Base-by-base conservation (phyloP, 192 early-diverging fungal species). In the Dispira simplex region DNA sequence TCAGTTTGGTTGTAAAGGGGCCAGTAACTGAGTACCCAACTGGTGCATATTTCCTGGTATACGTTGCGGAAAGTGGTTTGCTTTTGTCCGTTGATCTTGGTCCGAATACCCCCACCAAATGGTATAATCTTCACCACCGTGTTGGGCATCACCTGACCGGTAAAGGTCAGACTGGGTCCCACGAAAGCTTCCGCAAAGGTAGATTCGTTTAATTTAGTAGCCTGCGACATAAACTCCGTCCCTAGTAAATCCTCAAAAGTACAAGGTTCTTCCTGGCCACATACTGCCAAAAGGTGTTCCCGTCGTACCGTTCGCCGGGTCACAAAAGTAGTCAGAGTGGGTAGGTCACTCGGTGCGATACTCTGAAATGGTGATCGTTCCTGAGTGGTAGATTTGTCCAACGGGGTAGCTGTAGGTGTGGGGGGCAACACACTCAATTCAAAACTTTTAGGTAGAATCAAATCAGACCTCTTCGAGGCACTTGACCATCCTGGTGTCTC, bases 101-200 rank as follows among this genome's bases (percentile, higher is more conserved):
- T 32, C 11, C 72, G 53, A 64, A 71, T 71, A 23, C 75, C 73
- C 64, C 70, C 70, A 49, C 80, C 80, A 69, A 93, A 89, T 1
- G 92, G 92, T 32, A 94, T 81, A 12, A 95, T 74, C 59, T 95
- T 95, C 23, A 91, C 74, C 3, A 88, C 88, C 10, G 85, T 75
- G 32, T 78, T 57, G 62, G 25, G 44, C 58, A 46, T 26, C 46
- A 21, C 53, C 18, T 60, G 18, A 44, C 51, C 60, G 44, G 46
- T 11, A 45, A 58, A 64, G 3, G n/a, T 18, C 46, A 14, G 46
- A 21, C 23, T 46, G 9, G 74, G 68, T 16, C 70, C 64, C 11
- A 73, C 65, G 65, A 82, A 95, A 0, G 92, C 92, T 65, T 93
- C 90, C 3, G 88, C 86, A 63, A 85, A 95, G 2, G 85, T 88